These are phyloP conservation scores for Zizania palustris DNA, from an alignment of 202 grass and related monocot species.

Conservation along the genomic window DNA sequence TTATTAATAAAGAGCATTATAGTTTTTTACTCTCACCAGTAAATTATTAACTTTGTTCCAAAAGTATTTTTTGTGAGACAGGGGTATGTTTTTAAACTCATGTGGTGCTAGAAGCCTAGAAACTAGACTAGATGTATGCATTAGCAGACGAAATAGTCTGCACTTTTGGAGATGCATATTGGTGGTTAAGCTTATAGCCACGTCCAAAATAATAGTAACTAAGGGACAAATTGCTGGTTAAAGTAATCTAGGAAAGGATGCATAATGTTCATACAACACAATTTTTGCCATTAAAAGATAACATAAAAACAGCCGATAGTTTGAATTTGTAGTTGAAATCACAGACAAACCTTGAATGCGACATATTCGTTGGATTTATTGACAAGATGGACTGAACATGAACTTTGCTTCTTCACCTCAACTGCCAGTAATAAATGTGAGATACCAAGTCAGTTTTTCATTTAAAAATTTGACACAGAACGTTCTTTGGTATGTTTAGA, in stretches of 20 bases:
- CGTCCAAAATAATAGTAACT: neutral
- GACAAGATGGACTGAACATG: slow-evolving; percentile 73
- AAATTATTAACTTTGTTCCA: too few species aligned
- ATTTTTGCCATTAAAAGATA: neutral
- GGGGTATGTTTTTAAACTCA: too few species aligned
- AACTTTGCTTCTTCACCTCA: slow-evolving; percentile 97
- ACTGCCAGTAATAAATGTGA: slow-evolving; percentile 54
- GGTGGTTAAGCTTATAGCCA: neutral
- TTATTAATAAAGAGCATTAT: too few species aligned
- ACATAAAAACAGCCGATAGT: slow-evolving; percentile 23
- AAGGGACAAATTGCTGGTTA: neutral
- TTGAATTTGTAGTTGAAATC: slow-evolving; percentile 4
- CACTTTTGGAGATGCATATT: slow-evolving; percentile 13
- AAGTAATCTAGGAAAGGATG: neutral
- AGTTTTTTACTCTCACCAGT: too few species aligned
- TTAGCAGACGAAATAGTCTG: slow-evolving; percentile 7
- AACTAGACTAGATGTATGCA: neutral
- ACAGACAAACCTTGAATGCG: slow-evolving; percentile 80
- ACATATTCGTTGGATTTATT: slow-evolving; percentile 89
- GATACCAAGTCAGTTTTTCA: slow-evolving; percentile 30
- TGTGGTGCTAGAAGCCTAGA: neutral
- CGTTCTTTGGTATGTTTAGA: neutral
- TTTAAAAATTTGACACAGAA: neutral
- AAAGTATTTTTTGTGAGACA: too few species aligned
- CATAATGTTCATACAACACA: slow-evolving; percentile 14